Base-by-base conservation (phyloP, 805 yeast species). In the Pachysolen tannophilus region DNA sequence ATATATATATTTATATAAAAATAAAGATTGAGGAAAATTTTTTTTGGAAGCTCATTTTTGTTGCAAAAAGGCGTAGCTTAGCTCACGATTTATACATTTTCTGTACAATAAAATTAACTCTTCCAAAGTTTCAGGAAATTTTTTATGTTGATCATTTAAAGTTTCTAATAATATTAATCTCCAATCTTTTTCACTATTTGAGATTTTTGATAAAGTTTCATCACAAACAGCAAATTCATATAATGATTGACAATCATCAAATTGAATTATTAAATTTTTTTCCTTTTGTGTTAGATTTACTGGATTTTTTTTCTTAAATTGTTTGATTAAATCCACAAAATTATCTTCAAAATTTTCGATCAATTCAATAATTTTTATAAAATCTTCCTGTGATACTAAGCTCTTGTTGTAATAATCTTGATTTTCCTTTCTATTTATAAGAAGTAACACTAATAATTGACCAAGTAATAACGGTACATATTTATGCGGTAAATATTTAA, bases 401-500 rank as follows among this genome's bases (percentile, higher is more conserved):
- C 21, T 8, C 4, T 15, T 25, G 8, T 25, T 20, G 3, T 30
- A 30, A 9, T 23, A 26, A 17, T 27, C 23, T 9, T 21, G 41
- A 2, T 15, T 13, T 3, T 28, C 19, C 20, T 15, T 34, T 36
- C 27, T 44, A 37, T 28, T 42, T 42, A 26, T 51, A 30, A 38
- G 40, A 48, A 61, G 61, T 49, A 65, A 63, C 13, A 75, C 74
- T 31, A 61, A 44, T 11, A 72, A 45, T 37, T 75, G 72, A n/a
- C 70, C 48, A 11, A 75, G 46, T 27, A 77, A 56, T 13, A 73
- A 56, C 8, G 77, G 72, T 36, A 60, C 57, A 43, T 65, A 67
- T 45, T 67, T 67, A 25, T 55, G 55, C 8, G 82, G 82, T 36
- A 78, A 48, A 45, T 75, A 78, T 30, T 61, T 62, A 48, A 78